These are phyloP conservation scores for Prunus mira DNA, from an alignment of 306 rosid species.

Conservation along the genomic window DNA sequence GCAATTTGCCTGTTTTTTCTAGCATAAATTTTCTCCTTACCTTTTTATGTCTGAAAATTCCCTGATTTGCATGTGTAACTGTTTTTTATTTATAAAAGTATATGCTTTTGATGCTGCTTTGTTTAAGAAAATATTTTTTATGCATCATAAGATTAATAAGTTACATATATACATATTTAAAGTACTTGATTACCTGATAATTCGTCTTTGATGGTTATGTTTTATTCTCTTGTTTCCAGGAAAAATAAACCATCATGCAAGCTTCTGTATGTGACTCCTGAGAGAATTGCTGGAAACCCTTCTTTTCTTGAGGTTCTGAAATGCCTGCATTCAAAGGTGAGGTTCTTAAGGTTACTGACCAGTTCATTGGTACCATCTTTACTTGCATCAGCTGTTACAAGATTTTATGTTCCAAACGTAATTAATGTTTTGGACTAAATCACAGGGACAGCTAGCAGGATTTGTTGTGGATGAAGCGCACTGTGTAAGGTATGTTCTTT, in stretches of 20 bases:
- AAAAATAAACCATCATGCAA: conserved; percentile 95
- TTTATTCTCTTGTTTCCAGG: conserved; percentile 43
- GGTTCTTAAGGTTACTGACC: conserved; percentile 22
- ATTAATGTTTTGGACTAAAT: conserved; percentile 37
- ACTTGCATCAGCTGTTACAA: conserved; percentile 14
- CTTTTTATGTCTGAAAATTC: background rate
- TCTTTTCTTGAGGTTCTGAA: conserved; percentile 67
- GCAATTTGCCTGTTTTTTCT: background rate
- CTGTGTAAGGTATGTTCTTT: conserved; percentile 75
- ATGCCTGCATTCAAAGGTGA: conserved; percentile 74
- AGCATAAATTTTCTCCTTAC: background rate
- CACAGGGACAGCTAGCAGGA: conserved; percentile 81
- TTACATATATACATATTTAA: background rate
- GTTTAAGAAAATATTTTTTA: conserved; percentile 3
- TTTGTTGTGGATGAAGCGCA: conserved; percentile 97
- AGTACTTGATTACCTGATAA: conserved; percentile 6
- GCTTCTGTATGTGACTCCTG: conserved; percentile 96
- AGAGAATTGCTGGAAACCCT: conserved; percentile 78
- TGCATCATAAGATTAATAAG: background rate
- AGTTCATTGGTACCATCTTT: conserved; percentile 9
- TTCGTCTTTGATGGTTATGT: background rate
- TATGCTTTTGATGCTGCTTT: background rate
- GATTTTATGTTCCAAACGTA: conserved; percentile 13
- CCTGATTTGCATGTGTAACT: background rate
- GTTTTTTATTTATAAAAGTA: background rate